Base-by-base conservation (phyloP, 2,329 filamentous ascomycete species). In the Neofusicoccum laricinum region DNA sequence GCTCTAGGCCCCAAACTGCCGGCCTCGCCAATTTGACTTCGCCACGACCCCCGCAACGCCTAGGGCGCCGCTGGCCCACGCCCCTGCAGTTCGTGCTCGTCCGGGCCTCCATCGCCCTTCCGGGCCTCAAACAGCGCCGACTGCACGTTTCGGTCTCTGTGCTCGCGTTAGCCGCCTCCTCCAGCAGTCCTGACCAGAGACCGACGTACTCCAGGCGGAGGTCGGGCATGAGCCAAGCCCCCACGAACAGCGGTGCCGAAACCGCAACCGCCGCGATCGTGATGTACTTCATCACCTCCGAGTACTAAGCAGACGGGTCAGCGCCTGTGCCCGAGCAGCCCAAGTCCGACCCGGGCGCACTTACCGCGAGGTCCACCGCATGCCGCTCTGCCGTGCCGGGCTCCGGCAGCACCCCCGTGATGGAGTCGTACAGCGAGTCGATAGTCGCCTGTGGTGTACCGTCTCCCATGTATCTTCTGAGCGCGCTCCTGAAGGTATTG, bases 341-440 rank as follows among this genome's bases (percentile, higher is more conserved):
- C 25, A 30, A 30, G 25, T 4, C 25, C 25, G 25, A 30, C 7
- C 25, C 25, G 25, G 7, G 25, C 25, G 11, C 45, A 38, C 51
- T 25, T 57, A 57, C 51, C 36, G 55, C 55, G 12, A 61, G 41
- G 67, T 79, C 76, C n/a, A 84, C 73, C 1, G 81, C 80, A 6
- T 66, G 72, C 19, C 80, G 69, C 50, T 82, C 74, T 3, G 71
- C 49, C 0, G 77, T 75, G 0, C 79, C 81, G 76, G 77, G 79
- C 2, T 64, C 71, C 0, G 81, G 80, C 3, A 70, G 71, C 0
- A 74, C 76, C 0, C 48, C 50, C 12, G 78, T 80, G 59, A 84
- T 83, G 0, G 80, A 82, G 66, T 82, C 78, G 65, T 75, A 82
- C 30, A 83, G 69, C 1, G 65, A 66, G 21, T 79, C 69, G 25